Conservation (phyloP, 2,329 filamentous ascomycete genomes). For the Lanzia echinophila region DNA sequence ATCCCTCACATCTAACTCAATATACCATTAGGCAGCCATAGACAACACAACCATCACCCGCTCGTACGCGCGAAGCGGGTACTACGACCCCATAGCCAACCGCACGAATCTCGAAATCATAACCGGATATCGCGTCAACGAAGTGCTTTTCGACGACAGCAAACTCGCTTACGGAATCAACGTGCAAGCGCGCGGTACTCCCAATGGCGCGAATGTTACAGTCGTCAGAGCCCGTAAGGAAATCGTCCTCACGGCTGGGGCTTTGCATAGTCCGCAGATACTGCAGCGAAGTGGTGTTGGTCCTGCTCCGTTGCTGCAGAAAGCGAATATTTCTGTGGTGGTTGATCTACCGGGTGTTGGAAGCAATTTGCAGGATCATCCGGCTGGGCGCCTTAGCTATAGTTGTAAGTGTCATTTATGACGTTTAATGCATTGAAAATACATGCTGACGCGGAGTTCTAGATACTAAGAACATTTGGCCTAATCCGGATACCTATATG, state of each 20-base stretch:
- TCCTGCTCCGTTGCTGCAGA: conserved; percentile 26
- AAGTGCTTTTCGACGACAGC: conserved; percentile 34
- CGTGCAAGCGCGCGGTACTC: not conserved
- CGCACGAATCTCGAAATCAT: conserved; percentile 48
- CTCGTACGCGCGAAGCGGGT: conserved; percentile 35
- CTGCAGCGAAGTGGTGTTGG: conserved; percentile 25
- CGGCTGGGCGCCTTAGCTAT: not conserved
- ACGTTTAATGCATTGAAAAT: not conserved
- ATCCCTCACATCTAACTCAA: not conserved
- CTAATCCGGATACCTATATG: not conserved
- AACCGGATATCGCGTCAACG: conserved; percentile 45
- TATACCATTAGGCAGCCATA: conserved; percentile 1
- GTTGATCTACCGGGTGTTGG: conserved; percentile 38
- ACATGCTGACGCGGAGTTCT: not conserved
- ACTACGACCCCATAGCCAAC: conserved; percentile 23
- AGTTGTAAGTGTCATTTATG: not conserved
- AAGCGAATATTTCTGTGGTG: conserved; percentile 29
- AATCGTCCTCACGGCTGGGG: conserved; percentile 33
- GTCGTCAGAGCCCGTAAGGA: conserved; percentile 28
- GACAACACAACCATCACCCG: conserved; percentile 20
- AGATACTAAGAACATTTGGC: not conserved
- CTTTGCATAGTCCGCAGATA: conserved; percentile 21
- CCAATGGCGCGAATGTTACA: not conserved
- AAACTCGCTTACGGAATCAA: conserved; percentile 4
- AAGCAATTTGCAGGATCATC: conserved; percentile 30